phyloP scores from a whole-genome alignment of 1,284 basidiomycete genomes.

The Boletus mariae region DNA sequence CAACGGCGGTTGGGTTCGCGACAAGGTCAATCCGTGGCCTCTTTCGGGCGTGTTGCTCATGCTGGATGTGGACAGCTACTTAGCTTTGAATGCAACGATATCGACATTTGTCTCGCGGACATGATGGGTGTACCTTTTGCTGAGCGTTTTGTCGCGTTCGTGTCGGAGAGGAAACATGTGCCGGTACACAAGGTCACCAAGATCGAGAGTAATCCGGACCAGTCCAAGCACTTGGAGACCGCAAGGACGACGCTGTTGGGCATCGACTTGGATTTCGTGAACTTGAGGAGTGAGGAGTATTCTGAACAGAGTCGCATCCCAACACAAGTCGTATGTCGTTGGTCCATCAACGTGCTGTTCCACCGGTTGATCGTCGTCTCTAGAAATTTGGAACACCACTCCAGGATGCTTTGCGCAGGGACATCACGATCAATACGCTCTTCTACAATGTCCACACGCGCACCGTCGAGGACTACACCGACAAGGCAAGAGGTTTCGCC shows the following conservation, averaged over 20 bases:
- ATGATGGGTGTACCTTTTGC: slow-evolving; percentile 94
- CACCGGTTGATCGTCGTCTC: slow-evolving; percentile 2
- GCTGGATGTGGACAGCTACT: slow-evolving; percentile 60
- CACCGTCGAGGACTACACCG: slow-evolving; percentile 88
- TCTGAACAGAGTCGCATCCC: slow-evolving; percentile 87
- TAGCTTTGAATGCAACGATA: slow-evolving; percentile 81
- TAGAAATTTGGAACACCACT: slow-evolving; percentile 91
- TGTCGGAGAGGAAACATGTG: slow-evolving; percentile 47
- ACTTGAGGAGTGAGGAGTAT: slow-evolving; percentile 91
- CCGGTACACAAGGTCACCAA: slow-evolving; percentile 65
- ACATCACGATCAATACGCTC: slow-evolving; percentile 94
- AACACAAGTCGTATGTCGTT: slow-evolving; percentile 66
- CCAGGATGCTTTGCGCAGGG: slow-evolving; percentile 88
- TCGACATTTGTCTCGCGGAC: slow-evolving; percentile 88
- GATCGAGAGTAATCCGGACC: slow-evolving; percentile 93
- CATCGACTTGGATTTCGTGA: slow-evolving; percentile 92
- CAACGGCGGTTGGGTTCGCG: slow-evolving; percentile 95
- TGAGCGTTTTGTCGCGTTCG: slow-evolving; percentile 69
- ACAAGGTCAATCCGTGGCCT: slow-evolving; percentile 70
- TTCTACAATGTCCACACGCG: slow-evolving; percentile 95
- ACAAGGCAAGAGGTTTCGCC: slow-evolving; percentile 49
- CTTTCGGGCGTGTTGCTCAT: slow-evolving; percentile 14
- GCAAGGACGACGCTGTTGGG: slow-evolving; percentile 86
- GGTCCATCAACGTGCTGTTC: not conserved
- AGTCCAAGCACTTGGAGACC: slow-evolving; percentile 98